Evolutionary conservation across 2,329 filamentous ascomycete species (phyloP).

Genomic region (Fusarium compactum): DNA sequence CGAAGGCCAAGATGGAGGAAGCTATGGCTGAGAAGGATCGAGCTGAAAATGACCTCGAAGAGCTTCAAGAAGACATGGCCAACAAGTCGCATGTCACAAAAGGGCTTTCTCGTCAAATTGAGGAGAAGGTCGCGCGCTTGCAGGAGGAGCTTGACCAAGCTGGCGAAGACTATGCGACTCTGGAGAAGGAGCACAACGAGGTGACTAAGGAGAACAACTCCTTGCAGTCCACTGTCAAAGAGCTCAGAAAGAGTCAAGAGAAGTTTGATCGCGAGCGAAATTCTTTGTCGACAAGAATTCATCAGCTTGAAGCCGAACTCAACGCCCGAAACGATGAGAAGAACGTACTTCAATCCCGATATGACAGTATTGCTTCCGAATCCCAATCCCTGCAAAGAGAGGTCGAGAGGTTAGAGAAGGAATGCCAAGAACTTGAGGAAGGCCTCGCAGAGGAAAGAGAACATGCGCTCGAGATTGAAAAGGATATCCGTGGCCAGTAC

Average conservation of each 20-base stretch:
- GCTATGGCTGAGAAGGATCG: conserved; percentile 67
- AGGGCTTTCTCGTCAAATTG: conserved; percentile 78
- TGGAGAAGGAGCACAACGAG: conserved; percentile 64
- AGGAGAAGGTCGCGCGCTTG: conserved; percentile 75
- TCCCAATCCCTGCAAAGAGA: conserved; percentile 76
- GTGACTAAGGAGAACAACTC: conserved; percentile 61
- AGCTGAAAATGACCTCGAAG: conserved; percentile 70
- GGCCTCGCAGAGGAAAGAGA: conserved; percentile 67
- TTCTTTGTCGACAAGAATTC: conserved; percentile 63
- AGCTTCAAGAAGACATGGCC: conserved; percentile 80
- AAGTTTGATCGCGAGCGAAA: conserved; percentile 48
- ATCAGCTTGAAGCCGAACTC: conserved; percentile 70
- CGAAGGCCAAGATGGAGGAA: conserved; percentile 66
- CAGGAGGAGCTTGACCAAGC: conserved; percentile 73
- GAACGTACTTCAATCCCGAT: conserved; percentile 74
- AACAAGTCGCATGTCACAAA: conserved; percentile 84
- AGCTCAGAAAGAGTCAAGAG: conserved; percentile 52
- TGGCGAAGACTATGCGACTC: conserved; percentile 60
- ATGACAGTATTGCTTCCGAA: conserved; percentile 75
- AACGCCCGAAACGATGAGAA: conserved; percentile 73
- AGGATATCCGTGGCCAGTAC: conserved; percentile 63
- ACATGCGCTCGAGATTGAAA: conserved; percentile 70
- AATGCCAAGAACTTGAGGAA: conserved; percentile 61
- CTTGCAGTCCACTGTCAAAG: conserved; percentile 59
- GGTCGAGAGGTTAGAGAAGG: conserved; percentile 62